Base-by-base conservation (phyloP, 2,329 filamentous ascomycete genomes). In the Diplodia corticola region DNA sequence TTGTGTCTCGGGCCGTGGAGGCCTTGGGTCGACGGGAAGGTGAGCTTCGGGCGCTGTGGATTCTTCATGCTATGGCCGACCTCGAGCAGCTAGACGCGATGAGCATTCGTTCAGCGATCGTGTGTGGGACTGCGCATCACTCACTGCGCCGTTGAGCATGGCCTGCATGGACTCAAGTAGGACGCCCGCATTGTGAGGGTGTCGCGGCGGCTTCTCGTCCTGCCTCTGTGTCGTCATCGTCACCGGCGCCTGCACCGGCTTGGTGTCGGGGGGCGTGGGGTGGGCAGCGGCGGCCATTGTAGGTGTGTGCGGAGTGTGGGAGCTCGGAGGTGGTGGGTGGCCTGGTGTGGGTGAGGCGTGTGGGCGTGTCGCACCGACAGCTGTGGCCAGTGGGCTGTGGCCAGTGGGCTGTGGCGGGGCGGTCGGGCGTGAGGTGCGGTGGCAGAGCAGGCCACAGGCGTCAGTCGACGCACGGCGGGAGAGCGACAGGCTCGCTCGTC, bases 141-240 rank as follows among this genome's bases (percentile, higher is more conserved):
- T 63, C 75, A 83, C 81, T 40, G 82, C 78, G 57, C 78, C 74
- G 69, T 83, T 83, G 67, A 84, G 70, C 75, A 82, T 81, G 65
- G 76, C 73, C 70, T 83, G 79, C 67, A 84, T 73, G 65, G 76
- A 77, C 67, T 83, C 80, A 63, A 83, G 73, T 55, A 78, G 48
- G 61, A 28, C n/a, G 40, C 26, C 15, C 9, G 63, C 40, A 35
- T 61, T 59, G 33, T 35, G 54, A 17, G 53, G 54, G 48, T 50
- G 64, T 4, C 51, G 61, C 24, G 40, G 40, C 26, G 44, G 57
- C 22, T 20, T 17, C 6, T 63, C 20, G 28, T 51, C 28, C 2
- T 44, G 30, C 60, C 35, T 44, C 49, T 63, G 59, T 26, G 49
- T 30, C 17, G 49, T 24, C 48, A 12, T 44, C n/a, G 40, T n/a